phyloP scores from a whole-genome alignment of 352 stramenopile genomes.

The Phytophthora ohioensis region DNA sequence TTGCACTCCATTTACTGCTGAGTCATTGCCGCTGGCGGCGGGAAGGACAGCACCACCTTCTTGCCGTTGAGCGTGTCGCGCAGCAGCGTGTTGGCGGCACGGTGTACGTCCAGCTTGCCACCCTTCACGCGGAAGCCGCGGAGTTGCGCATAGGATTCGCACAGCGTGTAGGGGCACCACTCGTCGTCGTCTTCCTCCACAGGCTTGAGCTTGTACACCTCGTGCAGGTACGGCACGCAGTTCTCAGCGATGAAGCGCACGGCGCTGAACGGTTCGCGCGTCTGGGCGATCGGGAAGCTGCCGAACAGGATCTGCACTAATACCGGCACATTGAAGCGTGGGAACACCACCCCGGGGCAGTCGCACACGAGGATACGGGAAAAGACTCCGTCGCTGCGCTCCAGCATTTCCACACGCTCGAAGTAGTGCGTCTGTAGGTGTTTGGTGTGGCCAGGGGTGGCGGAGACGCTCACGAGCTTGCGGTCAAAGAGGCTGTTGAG shows the following conservation, averaged over 20 bases:
- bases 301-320: slow-evolving; percentile 84
- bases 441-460: slow-evolving; percentile 84
- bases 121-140: slow-evolving; percentile 80
- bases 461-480: slow-evolving; percentile 85
- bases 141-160: slow-evolving; percentile 78
- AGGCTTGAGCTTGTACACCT: slow-evolving; percentile 83
- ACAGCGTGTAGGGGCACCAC: slow-evolving; percentile 82
- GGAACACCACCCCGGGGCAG: slow-evolving; percentile 85
- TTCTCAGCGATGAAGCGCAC: slow-evolving; percentile 90
- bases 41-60: slow-evolving; percentile 86
- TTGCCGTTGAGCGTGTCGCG: slow-evolving; percentile 84
- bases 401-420: slow-evolving; percentile 61
- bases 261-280: slow-evolving; percentile 85
- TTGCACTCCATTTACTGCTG: too few species aligned
- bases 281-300: slow-evolving; percentile 87
- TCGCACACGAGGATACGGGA: slow-evolving; percentile 75
- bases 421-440: slow-evolving; percentile 87
- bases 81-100: slow-evolving; percentile 75
- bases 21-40: slow-evolving; percentile 40
- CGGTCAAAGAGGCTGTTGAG: slow-evolving; percentile 91
- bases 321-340: slow-evolving; percentile 72
- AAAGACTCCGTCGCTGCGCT: slow-evolving; percentile 31
- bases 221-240: slow-evolving; percentile 70
- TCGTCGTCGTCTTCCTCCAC: slow-evolving; percentile 77
- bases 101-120: slow-evolving; percentile 79